Evolutionary conservation across 352 stramenopile species (phyloP), one percentile per base, ranked within the genome.

Genomic region (Globisporangium parvum): DNA sequence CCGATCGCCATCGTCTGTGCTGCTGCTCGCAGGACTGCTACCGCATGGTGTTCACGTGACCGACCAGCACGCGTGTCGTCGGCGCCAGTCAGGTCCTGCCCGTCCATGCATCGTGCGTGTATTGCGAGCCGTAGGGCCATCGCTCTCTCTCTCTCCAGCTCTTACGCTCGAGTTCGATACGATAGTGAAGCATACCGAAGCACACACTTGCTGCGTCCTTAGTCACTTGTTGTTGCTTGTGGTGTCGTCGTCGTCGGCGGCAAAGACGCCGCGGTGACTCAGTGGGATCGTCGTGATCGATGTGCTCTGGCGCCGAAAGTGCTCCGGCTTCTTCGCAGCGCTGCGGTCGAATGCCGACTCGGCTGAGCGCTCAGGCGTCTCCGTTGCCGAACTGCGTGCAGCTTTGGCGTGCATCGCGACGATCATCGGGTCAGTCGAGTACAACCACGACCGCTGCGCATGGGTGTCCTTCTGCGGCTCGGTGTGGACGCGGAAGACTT

Each of bases 361-460:
- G n/a, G n/a, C 18, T 3, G 31, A 9, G 9, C 6, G 28, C 23
- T 53, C 39, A 6, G 41, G 10, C 6, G 18, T 47, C 17, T 58
- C 17, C 20, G 20, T n/a, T 57, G 53, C 47, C 26, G 54, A 31
- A 31, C 55, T 60, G 31, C 57, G 58, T 0, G 50, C 59, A 23
- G 58, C 61, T 45, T 64, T 70, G 37, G 70, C 66, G 14, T 78
- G 67, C 62, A 82, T 79, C 9, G 62, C 63, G 3, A 45, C 42
- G 26, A 91, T 77, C 75, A 89, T 88, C 1, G 80, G 79, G 39
- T 91, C 77, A 17, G 65, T 76, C 5, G 77, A 87, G 55, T 91
- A 91, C 67, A 90, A 64, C 80, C 80, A 93, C 37, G 83, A 80
- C 31, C 83, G 69, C 49, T 93, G 83, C 17, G 83, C 77, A 0